phyloP scores from a whole-genome alignment of 495 filamentous ascomycete species.

The Xylaria grammica region DNA sequence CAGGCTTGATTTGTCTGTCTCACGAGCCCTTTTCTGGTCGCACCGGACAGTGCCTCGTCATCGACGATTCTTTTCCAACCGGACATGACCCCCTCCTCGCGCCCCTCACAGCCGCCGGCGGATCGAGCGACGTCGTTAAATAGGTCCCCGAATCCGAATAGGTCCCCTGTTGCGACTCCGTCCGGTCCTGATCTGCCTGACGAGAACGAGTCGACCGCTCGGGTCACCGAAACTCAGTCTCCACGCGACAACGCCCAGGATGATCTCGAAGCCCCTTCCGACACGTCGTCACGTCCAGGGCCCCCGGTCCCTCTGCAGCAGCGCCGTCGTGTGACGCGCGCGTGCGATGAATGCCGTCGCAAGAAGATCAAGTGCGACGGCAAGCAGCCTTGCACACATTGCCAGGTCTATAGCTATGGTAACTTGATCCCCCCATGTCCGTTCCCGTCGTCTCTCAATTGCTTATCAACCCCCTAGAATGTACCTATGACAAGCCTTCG shows the following conservation, averaged over 20 bases:
- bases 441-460: neutral
- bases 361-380: slow-evolving; percentile 99
- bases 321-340: slow-evolving; percentile 83
- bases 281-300: slow-evolving; percentile 35
- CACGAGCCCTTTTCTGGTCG: slow-evolving; percentile 10
- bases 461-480: slow-evolving; percentile 63
- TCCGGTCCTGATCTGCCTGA: slow-evolving; percentile 30
- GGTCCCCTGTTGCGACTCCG: slow-evolving; percentile 8
- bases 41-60: neutral
- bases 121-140: slow-evolving; percentile 23
- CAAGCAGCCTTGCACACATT: slow-evolving; percentile 97
- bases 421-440: slow-evolving; percentile 30
- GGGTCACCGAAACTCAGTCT: slow-evolving; percentile 5
- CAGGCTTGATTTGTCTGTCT: neutral
- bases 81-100: slow-evolving; percentile 39
- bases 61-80: slow-evolving; percentile 15
- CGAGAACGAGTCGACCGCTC: neutral
- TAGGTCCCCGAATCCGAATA: slow-evolving; percentile 5
- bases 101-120: slow-evolving; percentile 36
- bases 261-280: slow-evolving; percentile 28
- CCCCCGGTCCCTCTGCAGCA: slow-evolving; percentile 74
- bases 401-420: slow-evolving; percentile 98
- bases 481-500: slow-evolving; percentile 97
- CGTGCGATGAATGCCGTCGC: slow-evolving; percentile 93
- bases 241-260: slow-evolving; percentile 28